Base-by-base conservation (phyloP, 495 filamentous ascomycete species). In the Penicillium bialowiezense region DNA sequence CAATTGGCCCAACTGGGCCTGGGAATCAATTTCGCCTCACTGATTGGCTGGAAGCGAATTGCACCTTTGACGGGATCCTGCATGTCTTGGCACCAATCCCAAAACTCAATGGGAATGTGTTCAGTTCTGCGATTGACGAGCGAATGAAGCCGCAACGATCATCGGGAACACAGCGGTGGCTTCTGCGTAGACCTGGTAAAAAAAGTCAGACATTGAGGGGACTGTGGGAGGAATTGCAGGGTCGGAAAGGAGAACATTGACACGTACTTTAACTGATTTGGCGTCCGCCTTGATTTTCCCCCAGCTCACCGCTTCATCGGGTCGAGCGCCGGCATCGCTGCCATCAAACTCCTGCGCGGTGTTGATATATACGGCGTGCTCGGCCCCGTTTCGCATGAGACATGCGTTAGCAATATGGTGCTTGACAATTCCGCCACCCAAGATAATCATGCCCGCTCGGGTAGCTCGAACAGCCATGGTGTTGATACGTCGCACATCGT, bases 341-440 rank as follows among this genome's bases (percentile, higher is more conserved):
- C 93, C 95, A 66, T 98, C 93, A 65, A 96, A 97, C 63, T 98
- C 95, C 66, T 93, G 88, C 0, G 81, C 93, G 1, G 95, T 97
- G 65, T 98, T 97, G 59, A 98, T 85, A 61, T 95, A 97, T 9
- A 98, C 95, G 3, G 93, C 95, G 53, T 86, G 89, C 65, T 98
- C 93, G 8, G 93, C 93, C 0, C 93, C 95, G 55, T 97, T 97
- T 14, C 93, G 79, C 93, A 97, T 97, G 57, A 98, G 62, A 59
- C 88, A 93, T 3, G 95, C 93, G 63, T 97, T 98, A 21, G 92
- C 90, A 56, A 98, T 97, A 60, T 97, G 93, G 59, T 98, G 93
- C 71, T 98, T 98, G 47, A 98, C 78, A 8, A 98, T 67, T 0
- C 93, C 93, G 2, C 92, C 93, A 1, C 95, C 93, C 1, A 98